phyloP scores from a whole-genome alignment of 495 filamentous ascomycete species.

The Lophiotrema nucula region DNA sequence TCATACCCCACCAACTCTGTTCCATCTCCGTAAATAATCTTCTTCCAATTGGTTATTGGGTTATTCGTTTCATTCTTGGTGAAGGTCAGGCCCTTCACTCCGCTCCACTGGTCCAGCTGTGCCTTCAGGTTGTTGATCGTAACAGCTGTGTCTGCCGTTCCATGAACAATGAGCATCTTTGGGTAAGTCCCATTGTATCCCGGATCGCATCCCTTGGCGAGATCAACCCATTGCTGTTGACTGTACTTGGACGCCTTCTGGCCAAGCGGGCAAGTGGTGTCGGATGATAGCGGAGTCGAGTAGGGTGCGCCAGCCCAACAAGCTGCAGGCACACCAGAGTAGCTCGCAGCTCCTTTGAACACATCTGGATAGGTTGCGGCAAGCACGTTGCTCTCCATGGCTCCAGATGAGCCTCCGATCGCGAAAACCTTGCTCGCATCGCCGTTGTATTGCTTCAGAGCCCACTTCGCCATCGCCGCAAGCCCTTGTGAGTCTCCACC shows the following conservation, averaged over 20 bases:
- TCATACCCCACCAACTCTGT: conserved; percentile 16
- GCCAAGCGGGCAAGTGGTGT: conserved; percentile 13
- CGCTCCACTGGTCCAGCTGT: conserved; percentile 19
- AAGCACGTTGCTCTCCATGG: conserved; percentile 26
- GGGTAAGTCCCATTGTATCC: conserved; percentile 16
- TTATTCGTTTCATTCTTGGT: conserved; percentile 16
- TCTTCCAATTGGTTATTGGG: conserved; percentile 3
- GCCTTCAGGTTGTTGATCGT: conserved; percentile 3
- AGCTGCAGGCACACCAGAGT: conserved; percentile 14
- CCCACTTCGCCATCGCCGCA: conserved; percentile 16
- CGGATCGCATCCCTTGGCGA: conserved; percentile 12
- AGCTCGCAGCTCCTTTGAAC: conserved; percentile 12
- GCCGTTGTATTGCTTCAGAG: conserved; percentile 12
- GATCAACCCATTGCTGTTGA: conserved; percentile 8
- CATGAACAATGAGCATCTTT: conserved; percentile 9
- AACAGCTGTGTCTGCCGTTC: conserved; percentile 7
- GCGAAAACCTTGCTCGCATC: conserved; percentile 18
- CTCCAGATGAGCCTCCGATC: conserved; percentile 4
- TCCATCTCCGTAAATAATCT: conserved; percentile 22
- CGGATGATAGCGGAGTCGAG: neutral
- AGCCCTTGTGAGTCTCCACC: conserved; percentile 20
- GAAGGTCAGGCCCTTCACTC: conserved; percentile 7
- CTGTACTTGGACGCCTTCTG: conserved; percentile 1
- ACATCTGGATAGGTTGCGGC: conserved; percentile 18
- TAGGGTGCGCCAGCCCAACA: conserved; percentile 14